Evolutionary conservation across 768 basidiomycete species (phyloP).

Genomic region (Clavulina sp.): DNA sequence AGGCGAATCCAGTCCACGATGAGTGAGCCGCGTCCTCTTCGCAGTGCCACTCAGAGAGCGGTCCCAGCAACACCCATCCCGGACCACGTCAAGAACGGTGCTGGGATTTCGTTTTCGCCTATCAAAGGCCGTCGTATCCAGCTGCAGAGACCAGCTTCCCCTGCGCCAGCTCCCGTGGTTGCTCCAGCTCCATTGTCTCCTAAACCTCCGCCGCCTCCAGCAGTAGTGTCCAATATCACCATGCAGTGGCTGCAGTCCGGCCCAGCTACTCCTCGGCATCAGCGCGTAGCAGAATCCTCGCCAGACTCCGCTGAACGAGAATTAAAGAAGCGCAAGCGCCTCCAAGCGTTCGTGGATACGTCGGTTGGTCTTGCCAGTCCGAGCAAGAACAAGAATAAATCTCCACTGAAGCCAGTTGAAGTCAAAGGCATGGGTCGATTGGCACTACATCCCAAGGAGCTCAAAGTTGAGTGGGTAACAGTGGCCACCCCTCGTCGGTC

Average conservation of each 20-base stretch:
- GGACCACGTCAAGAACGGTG: not conserved
- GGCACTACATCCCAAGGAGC: constrained; percentile 9
- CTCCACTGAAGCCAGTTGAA: constrained; percentile 9
- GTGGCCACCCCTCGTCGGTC: constrained; percentile 3
- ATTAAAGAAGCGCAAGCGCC: constrained; percentile 47
- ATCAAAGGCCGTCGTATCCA: constrained; percentile 8
- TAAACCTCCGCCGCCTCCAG: not conserved
- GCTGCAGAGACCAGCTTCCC: constrained; percentile 4
- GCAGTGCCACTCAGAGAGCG: not conserved
- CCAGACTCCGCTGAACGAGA: constrained; percentile 23
- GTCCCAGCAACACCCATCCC: not conserved
- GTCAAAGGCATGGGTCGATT: constrained; percentile 11
- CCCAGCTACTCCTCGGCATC: not conserved
- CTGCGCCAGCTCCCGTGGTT: not conserved
- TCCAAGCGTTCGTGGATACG: constrained; percentile 45
- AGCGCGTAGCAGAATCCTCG: not conserved
- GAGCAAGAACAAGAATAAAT: not conserved
- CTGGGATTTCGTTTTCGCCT: constrained; percentile 7
- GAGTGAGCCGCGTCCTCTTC: not conserved
- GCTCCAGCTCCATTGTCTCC: not conserved
- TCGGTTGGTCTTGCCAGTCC: constrained; percentile 5
- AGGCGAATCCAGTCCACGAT: not conserved
- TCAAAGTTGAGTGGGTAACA: constrained; percentile 1
- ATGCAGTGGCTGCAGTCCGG: not conserved
- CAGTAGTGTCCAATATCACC: not conserved